These are phyloP conservation scores for Rosa hybrid DNA, from an alignment of 331 rosid species.

Conservation along the genomic window DNA sequence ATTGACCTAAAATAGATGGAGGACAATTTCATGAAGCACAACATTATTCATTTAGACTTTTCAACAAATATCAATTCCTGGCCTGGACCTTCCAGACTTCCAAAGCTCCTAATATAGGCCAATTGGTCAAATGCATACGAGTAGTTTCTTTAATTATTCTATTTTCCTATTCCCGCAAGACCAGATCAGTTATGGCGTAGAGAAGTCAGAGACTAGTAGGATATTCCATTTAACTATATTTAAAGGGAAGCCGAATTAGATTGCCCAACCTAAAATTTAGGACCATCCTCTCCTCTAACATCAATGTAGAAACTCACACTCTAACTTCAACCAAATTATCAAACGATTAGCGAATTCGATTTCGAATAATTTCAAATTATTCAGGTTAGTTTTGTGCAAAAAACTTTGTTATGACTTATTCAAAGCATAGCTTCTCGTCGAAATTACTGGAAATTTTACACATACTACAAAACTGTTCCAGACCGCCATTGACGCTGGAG, in stretches of 20 bases:
- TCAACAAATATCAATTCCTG: slow-evolving; percentile 11
- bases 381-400: neutral
- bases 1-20: neutral
- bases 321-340: too few species aligned
- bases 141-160: neutral
- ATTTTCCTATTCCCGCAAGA: neutral
- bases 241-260: neutral
- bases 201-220: neutral
- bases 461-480: neutral
- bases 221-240: neutral
- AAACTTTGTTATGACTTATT: slow-evolving; percentile 7
- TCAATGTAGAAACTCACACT: neutral
- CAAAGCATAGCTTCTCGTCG: neutral
- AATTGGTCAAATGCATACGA: too few species aligned
- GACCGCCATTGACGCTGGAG: slow-evolving; percentile 5
- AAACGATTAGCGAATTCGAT: neutral
- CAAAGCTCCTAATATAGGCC: too few species aligned
- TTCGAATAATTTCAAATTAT: neutral
- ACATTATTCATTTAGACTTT: neutral
- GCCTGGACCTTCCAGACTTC: too few species aligned
- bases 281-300: neutral
- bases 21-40: neutral
- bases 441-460: slow-evolving; percentile 3
- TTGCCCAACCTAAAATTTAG: neutral
- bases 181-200: slow-evolving; percentile 1